phyloP scores from a whole-genome alignment of 441 rosid genomes.

The Jatropha multifida region DNA sequence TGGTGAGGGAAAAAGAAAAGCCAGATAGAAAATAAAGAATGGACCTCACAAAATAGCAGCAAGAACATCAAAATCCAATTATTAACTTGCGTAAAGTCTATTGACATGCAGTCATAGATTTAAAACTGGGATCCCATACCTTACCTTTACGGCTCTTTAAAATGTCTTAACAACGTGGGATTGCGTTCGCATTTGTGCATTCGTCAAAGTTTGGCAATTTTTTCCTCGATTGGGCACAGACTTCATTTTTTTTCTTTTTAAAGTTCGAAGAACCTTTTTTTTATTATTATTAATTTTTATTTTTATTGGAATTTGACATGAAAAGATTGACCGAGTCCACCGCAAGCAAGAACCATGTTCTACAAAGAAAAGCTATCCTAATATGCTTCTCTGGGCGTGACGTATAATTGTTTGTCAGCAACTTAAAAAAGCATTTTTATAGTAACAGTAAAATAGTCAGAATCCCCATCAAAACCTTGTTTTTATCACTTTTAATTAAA shows the following conservation, averaged over 20 bases:
- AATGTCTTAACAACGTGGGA: neutral
- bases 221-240: no score
- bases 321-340: no score
- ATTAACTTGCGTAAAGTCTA: neutral
- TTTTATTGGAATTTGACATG: no score
- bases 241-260: no score
- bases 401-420: neutral
- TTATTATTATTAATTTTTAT: no score
- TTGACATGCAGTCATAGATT: neutral
- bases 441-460: neutral
- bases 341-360: no score
- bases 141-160: neutral
- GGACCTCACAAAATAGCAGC: neutral
- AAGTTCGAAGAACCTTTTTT: no score
- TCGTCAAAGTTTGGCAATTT: neutral
- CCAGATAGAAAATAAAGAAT: neutral
- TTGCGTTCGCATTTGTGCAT: neutral
- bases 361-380: no score
- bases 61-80: slow-evolving; percentile 1
- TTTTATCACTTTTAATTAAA: neutral
- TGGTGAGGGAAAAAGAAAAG: neutral
- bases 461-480: neutral
- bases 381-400: no score
- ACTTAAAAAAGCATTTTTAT: neutral
- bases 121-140: neutral